Evolutionary conservation across 2,329 filamentous ascomycete species (phyloP), one percentile per base, ranked within the genome.

Genomic region (Fonsecaea multimorphosa): DNA sequence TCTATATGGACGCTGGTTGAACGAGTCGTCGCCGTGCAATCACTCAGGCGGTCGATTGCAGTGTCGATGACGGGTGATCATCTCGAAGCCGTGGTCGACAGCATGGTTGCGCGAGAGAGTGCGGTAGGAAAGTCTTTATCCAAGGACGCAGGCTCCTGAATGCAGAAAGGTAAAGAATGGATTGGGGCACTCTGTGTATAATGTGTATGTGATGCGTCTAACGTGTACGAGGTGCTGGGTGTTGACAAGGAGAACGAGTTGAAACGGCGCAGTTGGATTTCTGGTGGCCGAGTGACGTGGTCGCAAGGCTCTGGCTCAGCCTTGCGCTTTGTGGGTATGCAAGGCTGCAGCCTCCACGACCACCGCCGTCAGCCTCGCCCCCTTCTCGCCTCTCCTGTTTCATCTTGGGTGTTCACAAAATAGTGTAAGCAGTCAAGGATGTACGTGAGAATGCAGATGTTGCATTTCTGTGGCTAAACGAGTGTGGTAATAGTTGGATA

Each of bases 21-120:
- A 58, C 34, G 40, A 46, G 14, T 46, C 49, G 62, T 52, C 2
- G 19, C 29, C n/a, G 53, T 29, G 6, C n/a, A 24, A 19, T 68
- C 52, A 63, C n/a, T 62, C 59, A 58, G 59, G 66, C 46, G 63
- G 62, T 56, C 53, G 59, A 53, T n/a, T 65, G 51, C 59, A 63
- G 40, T 55, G 59, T 52, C 49, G 52, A 44, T 36, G 60, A 55
- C 27, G 27, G 19, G 29, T 32, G 34, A 56, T 68, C 66, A 68
- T 68, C 66, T 68, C 56, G 66, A 68, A 38, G 31, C 24, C n/a
- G n/a, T n/a, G 27, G 49, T 36, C 34, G 29, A 22, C 24, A 19
- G 31, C 66, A 68, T 68, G 29, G 46, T 54, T 59, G 24, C 46
- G 46, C 46, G 14, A 22, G 36, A 16, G 27, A 49, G 3, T 14